Percentiles rank a stretch among this genome's conserved stretches.
These are phyloP conservation scores for Diaporthe sp. DNA, from an alignment of 2,329 filamentous ascomycete species.

Conservation along the genomic window DNA sequence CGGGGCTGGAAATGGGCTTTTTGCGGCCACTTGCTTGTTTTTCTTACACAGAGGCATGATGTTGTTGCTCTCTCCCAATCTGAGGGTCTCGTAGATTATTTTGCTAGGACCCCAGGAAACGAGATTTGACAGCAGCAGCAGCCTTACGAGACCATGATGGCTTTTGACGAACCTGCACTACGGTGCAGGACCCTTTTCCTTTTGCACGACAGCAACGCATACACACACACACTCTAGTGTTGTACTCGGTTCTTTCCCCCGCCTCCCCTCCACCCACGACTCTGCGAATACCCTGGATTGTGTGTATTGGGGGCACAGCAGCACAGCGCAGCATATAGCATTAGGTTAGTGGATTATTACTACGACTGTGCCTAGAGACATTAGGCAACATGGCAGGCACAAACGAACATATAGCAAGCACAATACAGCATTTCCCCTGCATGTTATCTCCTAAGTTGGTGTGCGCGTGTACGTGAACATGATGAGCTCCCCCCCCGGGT, in stretches of 20 bases:
- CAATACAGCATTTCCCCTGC: background rate
- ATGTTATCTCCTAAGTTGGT: background rate
- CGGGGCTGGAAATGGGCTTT: background rate
- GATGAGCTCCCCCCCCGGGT: background rate
- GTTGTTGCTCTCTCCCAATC: background rate
- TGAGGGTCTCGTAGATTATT: constrained; percentile 12
- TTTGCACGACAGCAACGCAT: background rate
- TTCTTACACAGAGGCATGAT: background rate
- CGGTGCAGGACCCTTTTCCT: background rate
- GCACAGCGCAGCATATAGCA: constrained; percentile 11
- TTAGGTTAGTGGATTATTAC: background rate
- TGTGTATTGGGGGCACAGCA: constrained; percentile 2
- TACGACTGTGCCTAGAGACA: background rate
- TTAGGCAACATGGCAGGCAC: background rate
- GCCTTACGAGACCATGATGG: constrained; percentile 19
- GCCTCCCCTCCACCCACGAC: background rate
- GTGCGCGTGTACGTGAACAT: background rate
- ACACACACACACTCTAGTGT: background rate
- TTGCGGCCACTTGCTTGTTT: background rate
- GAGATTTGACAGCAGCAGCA: constrained; percentile 19
- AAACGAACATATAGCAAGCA: background rate
- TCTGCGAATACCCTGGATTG: constrained; percentile 15
- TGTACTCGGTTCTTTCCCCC: background rate
- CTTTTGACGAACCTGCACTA: background rate
- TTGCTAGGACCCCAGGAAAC: constrained; percentile 12